Conservation (phyloP, 2,329 filamentous ascomycete genomes). For the Ceratocystis albifundus region DNA sequence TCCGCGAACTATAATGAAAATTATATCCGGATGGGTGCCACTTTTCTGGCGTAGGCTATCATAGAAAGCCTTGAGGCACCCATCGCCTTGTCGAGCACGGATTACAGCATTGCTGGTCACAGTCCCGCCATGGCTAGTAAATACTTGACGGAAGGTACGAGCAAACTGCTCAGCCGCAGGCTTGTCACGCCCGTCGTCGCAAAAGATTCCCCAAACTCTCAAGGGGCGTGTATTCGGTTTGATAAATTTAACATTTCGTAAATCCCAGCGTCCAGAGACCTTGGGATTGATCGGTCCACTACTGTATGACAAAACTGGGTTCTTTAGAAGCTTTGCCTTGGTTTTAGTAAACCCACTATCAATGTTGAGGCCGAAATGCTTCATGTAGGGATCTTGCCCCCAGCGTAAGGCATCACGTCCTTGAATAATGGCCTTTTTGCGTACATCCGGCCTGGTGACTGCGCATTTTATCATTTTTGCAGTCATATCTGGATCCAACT, state of each 20-base stretch:
- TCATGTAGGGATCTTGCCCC: conserved; percentile 55
- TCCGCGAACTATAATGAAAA: conserved; percentile 32
- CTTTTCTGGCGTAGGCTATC: background rate
- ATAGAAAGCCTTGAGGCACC: background rate
- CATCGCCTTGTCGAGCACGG: conserved; percentile 24
- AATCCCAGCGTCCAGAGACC: conserved; percentile 69
- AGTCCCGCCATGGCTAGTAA: conserved; percentile 41
- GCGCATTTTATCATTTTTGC: conserved; percentile 86
- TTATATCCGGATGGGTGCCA: background rate
- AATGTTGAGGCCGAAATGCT: conserved; percentile 63
- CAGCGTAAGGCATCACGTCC: conserved; percentile 59
- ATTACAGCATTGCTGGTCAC: conserved; percentile 32
- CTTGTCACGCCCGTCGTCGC: conserved; percentile 37
- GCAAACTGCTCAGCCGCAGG: conserved; percentile 29
- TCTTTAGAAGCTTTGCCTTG: conserved; percentile 57
- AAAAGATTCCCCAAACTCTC: conserved; percentile 59
- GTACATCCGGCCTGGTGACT: conserved; percentile 60
- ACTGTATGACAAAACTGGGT: conserved; percentile 39
- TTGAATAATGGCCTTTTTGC: conserved; percentile 55
- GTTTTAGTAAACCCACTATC: conserved; percentile 51
- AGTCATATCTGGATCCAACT: conserved; percentile 54
- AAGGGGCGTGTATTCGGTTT: conserved; percentile 51
- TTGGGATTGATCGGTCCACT: conserved; percentile 48
- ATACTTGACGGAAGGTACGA: conserved; percentile 36
- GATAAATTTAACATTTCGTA: conserved; percentile 58